Base-by-base conservation (phyloP, 495 filamentous ascomycete genomes). In the Tuber melanosporum region DNA sequence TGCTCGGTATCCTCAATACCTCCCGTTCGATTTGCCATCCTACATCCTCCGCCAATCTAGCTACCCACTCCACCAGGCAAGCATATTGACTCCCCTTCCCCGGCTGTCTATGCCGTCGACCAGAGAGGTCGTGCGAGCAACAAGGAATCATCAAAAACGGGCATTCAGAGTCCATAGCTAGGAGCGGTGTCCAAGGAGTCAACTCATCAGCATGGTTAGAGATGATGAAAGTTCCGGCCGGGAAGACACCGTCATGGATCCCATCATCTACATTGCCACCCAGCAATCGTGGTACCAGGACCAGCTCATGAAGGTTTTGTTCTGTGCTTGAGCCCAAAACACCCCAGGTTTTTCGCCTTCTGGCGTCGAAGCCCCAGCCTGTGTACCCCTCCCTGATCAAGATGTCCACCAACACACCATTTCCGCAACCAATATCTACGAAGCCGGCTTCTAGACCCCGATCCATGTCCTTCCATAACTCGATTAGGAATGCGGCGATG, bases 201-300 rank as follows among this genome's bases (percentile, higher is more conserved):
- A 99, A 87, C 85, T 99, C 94, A 83, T 99, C 95, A 36, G 95
- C 93, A 82, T 98, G 95, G 82, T 98, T 98, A 69, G 93, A 95
- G 77, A 99, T 94, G 74, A 99, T 92, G 81, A 99, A 99, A 0
- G 93, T 97, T 44, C 90, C 90, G 44, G 84, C 82, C 0, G 89
- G 88, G 82, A 97, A 97, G 52, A 87, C 81, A 70, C 94, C 95
- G 46, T 92, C 86, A 78, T 95, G 91, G 52, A 89, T 87, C 57
- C 82, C 82, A 57, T 79, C 80, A 41, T 75, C 75, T 46, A 46
- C 19, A 39, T 39, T 45, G 32, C 44, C 71, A 36, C 36, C 44
- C 66, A 89, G 80, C 9, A 88, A 83, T 57, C 84, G 86, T 0
- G 95, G 95, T 44, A 98, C 88, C 70, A 95, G 88, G 20, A 96